A percentile compares a stretch with the other conserved stretches of the same genome.
These are phyloP conservation scores for Firmiana major DNA, from an alignment of 345 rosid species.

Conservation along the genomic window DNA sequence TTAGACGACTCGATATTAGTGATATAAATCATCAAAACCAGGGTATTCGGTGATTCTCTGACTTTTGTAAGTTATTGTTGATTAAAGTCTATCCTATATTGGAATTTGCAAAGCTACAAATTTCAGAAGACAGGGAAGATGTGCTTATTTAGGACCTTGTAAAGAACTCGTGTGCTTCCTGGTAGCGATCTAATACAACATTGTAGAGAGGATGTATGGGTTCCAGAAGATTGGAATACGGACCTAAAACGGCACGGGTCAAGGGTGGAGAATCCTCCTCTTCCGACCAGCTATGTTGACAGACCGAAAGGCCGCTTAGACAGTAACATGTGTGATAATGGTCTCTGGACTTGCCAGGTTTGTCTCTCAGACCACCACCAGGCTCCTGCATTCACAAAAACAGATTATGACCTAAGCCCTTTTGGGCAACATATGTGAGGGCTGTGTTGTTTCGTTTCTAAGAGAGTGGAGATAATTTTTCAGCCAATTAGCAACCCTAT, in stretches of 20 bases:
- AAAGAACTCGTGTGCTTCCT: slow-evolving; percentile 68
- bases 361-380: slow-evolving; percentile 85
- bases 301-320: slow-evolving; percentile 73
- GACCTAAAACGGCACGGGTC: slow-evolving; percentile 59
- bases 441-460: neutral
- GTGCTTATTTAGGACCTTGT: neutral
- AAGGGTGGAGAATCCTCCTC: slow-evolving; percentile 53
- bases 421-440: neutral
- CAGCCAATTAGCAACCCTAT: neutral
- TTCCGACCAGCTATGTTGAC: slow-evolving; percentile 62
- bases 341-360: slow-evolving; percentile 71
- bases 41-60: neutral
- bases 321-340: slow-evolving; percentile 95
- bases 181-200: slow-evolving; percentile 55
- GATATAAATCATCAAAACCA: neutral
- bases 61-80: neutral
- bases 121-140: neutral
- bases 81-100: neutral
- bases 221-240: slow-evolving; percentile 70
- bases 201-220: slow-evolving; percentile 79
- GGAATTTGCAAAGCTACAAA: neutral
- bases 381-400: slow-evolving; percentile 37
- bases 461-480: neutral
- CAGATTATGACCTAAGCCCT: neutral
- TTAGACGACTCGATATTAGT: neutral